A percentile compares a stretch with the other conserved stretches of the same genome.
These are phyloP conservation scores for Saccharomyces hybrid DNA, from an alignment of 1,139 yeast species.

Conservation along the genomic window DNA sequence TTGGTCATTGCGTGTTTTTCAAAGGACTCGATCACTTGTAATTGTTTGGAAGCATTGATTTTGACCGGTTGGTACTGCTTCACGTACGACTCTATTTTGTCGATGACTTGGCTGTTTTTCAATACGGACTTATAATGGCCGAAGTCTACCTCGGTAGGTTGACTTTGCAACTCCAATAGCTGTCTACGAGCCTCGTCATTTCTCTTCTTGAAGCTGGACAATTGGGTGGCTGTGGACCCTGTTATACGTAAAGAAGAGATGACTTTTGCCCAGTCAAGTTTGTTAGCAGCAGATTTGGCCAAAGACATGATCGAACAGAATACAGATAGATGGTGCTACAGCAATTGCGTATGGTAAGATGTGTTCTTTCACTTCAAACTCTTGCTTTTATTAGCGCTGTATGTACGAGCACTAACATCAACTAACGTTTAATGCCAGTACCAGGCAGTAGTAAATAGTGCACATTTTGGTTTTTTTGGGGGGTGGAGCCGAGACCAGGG, in stretches of 20 bases:
- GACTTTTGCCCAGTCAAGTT: conserved; percentile 92
- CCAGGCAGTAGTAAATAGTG: neutral
- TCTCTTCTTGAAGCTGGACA: conserved; percentile 94
- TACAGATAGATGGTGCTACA: neutral
- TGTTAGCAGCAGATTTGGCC: conserved; percentile 65
- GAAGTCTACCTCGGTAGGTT: conserved; percentile 75
- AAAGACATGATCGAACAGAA: conserved; percentile 22
- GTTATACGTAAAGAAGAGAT: conserved; percentile 83
- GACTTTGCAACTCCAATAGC: conserved; percentile 59
- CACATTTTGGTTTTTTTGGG: neutral
- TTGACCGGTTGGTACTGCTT: conserved; percentile 71
- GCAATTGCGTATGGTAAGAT: neutral
- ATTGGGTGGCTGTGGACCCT: conserved; percentile 82
- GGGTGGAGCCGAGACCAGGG: neutral
- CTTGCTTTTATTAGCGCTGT: neutral
- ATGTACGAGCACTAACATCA: too few species aligned
- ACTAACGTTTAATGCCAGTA: neutral
- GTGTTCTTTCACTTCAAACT: neutral
- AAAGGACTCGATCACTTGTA: conserved; percentile 86
- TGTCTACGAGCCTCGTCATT: conserved; percentile 93
- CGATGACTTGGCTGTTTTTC: conserved; percentile 74
- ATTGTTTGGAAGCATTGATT: conserved; percentile 79
- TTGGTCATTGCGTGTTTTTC: conserved; percentile 93
- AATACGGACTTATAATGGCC: conserved; percentile 68
- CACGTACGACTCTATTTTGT: conserved; percentile 74